These are phyloP conservation scores for Imleria badia DNA, from an alignment of 768 basidiomycete genomes.

Conservation along the genomic window DNA sequence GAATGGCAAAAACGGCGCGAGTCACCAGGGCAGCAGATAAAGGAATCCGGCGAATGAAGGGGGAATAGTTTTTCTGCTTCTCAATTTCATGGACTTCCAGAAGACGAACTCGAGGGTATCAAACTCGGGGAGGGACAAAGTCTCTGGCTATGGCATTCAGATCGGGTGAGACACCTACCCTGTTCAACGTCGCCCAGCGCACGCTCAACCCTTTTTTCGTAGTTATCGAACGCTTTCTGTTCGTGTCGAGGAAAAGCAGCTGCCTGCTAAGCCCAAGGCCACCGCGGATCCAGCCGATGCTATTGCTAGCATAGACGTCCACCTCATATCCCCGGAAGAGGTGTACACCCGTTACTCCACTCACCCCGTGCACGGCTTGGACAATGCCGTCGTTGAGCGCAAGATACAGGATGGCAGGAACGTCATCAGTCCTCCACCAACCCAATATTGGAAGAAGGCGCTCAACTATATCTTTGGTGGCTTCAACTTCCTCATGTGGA, in stretches of 20 bases:
- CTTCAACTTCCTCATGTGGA: conserved; percentile 55
- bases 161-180: conserved; percentile 14
- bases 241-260: conserved; percentile 35
- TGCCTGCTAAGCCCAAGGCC: conserved; percentile 15
- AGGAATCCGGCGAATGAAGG: not conserved
- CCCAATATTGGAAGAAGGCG: conserved; percentile 48
- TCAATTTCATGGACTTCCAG: conserved; percentile 11
- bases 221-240: conserved; percentile 46
- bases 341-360: conserved; percentile 46
- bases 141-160: conserved; percentile 29
- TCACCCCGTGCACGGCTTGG: conserved; percentile 44
- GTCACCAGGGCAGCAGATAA: not conserved
- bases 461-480: conserved; percentile 55
- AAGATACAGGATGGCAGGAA: conserved; percentile 41
- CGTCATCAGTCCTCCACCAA: conserved; percentile 45
- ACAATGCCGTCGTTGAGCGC: conserved; percentile 39
- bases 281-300: conserved; percentile 35
- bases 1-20: conserved; percentile 25
- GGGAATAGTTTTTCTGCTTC: not conserved
- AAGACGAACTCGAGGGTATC: conserved; percentile 21
- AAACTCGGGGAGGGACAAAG: conserved; percentile 8
- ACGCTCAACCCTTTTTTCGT: not conserved
- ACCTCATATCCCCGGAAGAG: conserved; percentile 41
- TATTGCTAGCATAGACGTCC: conserved; percentile 48
- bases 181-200: not conserved